Conservation (phyloP, 257 asterid genomes). For the Orobanche coerulescens region DNA sequence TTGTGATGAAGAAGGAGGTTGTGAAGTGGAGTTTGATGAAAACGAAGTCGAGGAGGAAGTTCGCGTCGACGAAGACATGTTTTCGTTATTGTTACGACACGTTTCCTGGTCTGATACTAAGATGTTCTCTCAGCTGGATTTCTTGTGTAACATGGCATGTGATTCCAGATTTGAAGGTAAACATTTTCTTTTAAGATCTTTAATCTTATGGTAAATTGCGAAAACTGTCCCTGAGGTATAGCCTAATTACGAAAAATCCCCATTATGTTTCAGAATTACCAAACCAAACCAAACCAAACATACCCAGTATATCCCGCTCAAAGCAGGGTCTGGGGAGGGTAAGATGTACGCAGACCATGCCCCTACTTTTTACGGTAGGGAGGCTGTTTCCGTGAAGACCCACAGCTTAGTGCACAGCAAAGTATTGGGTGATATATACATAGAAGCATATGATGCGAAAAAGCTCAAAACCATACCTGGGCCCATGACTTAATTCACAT, state of each 20-base stretch:
- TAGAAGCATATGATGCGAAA: too few relatives aligned
- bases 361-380: too few relatives aligned
- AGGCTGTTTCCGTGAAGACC: too few relatives aligned
- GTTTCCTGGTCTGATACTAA: slow-evolving; percentile 71
- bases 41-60: slow-evolving; percentile 28
- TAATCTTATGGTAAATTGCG: not conserved
- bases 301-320: too few relatives aligned
- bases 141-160: slow-evolving; percentile 86
- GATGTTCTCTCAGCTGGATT: slow-evolving; percentile 63
- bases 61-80: slow-evolving; percentile 35
- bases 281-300: too few relatives aligned
- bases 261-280: too few relatives aligned
- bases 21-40: slow-evolving; percentile 52
- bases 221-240: not conserved
- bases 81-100: slow-evolving; percentile 37
- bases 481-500: too few relatives aligned
- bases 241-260: not conserved
- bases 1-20: slow-evolving; percentile 25
- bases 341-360: too few relatives aligned
- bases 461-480: too few relatives aligned
- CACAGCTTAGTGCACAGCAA: too few relatives aligned
- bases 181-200: not conserved
- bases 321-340: too few relatives aligned
- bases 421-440: too few relatives aligned
- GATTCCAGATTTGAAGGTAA: slow-evolving; percentile 78